Evolutionary conservation across 257 asterid species (phyloP).

Genomic region (Cordia subcordata): DNA sequence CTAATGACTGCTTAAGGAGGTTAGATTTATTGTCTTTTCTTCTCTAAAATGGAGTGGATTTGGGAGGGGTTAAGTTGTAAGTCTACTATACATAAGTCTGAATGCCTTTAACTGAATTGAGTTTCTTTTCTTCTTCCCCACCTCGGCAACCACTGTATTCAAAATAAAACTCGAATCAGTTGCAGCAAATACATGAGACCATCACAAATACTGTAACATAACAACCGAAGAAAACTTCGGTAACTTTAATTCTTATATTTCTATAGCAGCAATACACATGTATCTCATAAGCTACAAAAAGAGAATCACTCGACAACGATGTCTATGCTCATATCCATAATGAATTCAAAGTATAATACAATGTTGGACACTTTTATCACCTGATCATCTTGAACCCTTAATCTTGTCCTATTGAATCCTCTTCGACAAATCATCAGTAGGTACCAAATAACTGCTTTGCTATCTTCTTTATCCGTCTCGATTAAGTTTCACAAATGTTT

Average conservation of each 20-base stretch:
- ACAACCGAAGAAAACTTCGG: background rate
- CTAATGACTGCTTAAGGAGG: no score
- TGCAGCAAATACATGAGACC: background rate
- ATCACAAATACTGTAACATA: no score
- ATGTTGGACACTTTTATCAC: conserved; percentile 46
- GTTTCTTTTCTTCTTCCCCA: background rate
- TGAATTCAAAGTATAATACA: conserved; percentile 22
- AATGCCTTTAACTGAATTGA: no score
- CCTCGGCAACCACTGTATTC: background rate
- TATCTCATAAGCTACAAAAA: conserved; percentile 29
- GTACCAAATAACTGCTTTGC: conserved; percentile 2
- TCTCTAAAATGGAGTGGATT: no score
- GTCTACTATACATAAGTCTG: no score
- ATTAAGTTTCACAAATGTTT: conserved; percentile 10
- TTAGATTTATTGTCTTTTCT: no score
- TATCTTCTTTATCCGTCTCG: conserved; percentile 3
- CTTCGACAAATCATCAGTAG: conserved; percentile 4
- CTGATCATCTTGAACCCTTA: conserved; percentile 21
- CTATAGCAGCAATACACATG: conserved; percentile 15
- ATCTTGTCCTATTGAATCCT: conserved; percentile 22
- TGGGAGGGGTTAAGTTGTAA: no score
- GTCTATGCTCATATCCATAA: conserved; percentile 24
- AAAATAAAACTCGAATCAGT: background rate
- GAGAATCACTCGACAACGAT: conserved; percentile 24
- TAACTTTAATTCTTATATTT: conserved; percentile 30